Evolutionary conservation across 179 eudicot species (phyloP).

Genomic region (Beta corolliflora): DNA sequence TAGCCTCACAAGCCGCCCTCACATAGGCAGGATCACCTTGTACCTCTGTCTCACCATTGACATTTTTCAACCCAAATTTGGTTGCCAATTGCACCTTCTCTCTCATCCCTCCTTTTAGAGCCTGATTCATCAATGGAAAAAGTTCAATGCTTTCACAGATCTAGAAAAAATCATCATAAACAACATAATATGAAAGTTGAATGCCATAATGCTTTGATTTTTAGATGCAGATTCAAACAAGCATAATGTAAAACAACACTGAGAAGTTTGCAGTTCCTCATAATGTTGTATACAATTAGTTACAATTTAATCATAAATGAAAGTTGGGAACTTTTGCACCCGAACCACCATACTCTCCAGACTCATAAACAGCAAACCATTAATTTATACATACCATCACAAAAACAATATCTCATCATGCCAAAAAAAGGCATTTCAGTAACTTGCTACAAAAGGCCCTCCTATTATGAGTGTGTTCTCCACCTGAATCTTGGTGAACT

Average conservation of each 20-base stretch:
- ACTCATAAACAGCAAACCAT: too few species aligned
- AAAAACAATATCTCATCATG: too few species aligned
- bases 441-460: not conserved
- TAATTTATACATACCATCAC: not conserved
- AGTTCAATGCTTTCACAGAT: not conserved
- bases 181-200: not conserved
- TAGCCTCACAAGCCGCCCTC: conserved; percentile 48
- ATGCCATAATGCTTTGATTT: not conserved
- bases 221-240: not conserved
- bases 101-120: conserved; percentile 29
- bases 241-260: not conserved
- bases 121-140: conserved; percentile 16
- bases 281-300: not conserved
- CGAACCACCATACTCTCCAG: not conserved
- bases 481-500: too few species aligned
- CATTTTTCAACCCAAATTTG: conserved; percentile 36
- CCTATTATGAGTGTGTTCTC: not conserved
- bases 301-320: not conserved
- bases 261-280: too few species aligned
- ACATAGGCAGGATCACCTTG: conserved; percentile 48
- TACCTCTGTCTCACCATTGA: conserved; percentile 19
- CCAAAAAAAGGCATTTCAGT: too few species aligned
- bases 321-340: not conserved
- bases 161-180: not conserved
- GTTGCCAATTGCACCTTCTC: conserved; percentile 38